phyloP scores from a whole-genome alignment of 805 yeast species.

The Cyberlindnera galapagoensis region DNA sequence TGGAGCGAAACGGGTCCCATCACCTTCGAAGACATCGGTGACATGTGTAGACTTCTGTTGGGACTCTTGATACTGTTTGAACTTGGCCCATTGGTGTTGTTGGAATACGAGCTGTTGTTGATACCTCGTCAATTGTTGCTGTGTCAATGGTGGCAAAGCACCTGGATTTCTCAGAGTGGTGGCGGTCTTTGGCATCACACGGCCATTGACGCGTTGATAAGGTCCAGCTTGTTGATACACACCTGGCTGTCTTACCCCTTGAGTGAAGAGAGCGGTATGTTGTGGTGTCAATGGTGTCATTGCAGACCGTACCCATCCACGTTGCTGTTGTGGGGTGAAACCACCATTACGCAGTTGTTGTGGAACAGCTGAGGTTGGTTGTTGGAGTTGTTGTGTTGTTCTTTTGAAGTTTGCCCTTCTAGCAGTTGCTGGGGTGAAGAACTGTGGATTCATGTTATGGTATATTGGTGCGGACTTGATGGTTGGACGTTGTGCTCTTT shows the following conservation, averaged over 20 bases:
- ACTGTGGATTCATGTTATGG: constrained; percentile 9
- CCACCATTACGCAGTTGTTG: no score
- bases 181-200: constrained; percentile 18
- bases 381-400: no score
- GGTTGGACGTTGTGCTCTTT: constrained; percentile 17
- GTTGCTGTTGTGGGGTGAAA: no score
- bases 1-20: constrained; percentile 41
- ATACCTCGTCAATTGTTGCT: constrained; percentile 18
- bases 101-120: constrained; percentile 23
- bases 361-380: constrained; percentile 8
- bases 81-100: constrained; percentile 23
- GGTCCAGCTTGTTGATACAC: no score
- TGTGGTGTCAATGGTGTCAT: constrained; percentile 13
- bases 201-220: constrained; percentile 2
- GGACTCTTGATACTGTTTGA: constrained; percentile 20
- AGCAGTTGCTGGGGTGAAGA: constrained; percentile 13
- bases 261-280: constrained; percentile 7
- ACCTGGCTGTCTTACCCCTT: constrained; percentile 2
- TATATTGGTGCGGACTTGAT: constrained; percentile 30
- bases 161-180: constrained; percentile 15
- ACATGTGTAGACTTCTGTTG: constrained; percentile 28
- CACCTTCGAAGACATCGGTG: constrained; percentile 44
- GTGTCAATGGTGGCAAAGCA: constrained; percentile 18
- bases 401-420: constrained; percentile 11
- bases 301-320: constrained; percentile 6